These are phyloP conservation scores for Middelhovenomyces tepae DNA, from an alignment of 805 yeast species.

Conservation along the genomic window DNA sequence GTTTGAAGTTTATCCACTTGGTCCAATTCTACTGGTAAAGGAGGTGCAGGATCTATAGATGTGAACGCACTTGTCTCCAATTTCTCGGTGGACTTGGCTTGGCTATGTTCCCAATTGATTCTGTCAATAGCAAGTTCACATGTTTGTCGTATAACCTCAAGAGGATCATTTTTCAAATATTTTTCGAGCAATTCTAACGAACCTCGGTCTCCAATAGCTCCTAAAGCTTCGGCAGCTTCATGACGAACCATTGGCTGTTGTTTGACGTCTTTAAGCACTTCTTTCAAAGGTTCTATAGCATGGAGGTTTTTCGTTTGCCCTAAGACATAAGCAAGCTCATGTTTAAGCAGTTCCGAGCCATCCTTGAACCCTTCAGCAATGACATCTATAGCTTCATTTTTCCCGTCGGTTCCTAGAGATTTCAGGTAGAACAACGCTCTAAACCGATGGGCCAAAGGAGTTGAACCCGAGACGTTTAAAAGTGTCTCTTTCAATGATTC, in stretches of 20 bases:
- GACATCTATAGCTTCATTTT: conserved; percentile 60
- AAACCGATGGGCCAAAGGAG: conserved; percentile 76
- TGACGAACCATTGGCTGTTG: conserved; percentile 95
- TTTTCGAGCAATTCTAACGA: conserved; percentile 59
- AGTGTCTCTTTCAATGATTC: conserved; percentile 19
- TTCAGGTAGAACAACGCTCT: conserved; percentile 91
- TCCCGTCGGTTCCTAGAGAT: conserved; percentile 70
- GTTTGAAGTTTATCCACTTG: conserved; percentile 57
- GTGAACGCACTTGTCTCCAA: conserved; percentile 71
- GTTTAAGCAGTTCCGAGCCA: conserved; percentile 83
- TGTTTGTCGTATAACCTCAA: conserved; percentile 87
- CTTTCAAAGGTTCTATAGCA: conserved; percentile 68
- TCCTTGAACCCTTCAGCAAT: conserved; percentile 79
- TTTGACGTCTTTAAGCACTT: conserved; percentile 50
- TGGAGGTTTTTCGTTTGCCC: conserved; percentile 86
- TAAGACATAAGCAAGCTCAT: conserved; percentile 93
- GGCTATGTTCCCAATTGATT: conserved; percentile 84
- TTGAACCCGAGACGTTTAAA: conserved; percentile 41
- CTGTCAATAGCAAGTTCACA: conserved; percentile 96
- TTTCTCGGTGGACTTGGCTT: conserved; percentile 52
- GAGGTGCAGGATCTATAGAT: conserved; percentile 98
- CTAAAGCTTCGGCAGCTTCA: conserved; percentile 98
- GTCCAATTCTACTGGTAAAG: conserved; percentile 61
- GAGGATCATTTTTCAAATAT: conserved; percentile 64
- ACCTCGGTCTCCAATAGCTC: conserved; percentile 80